phyloP scores from a whole-genome alignment of 202 grass and related monocot genomes.

The Brachypodium distachyon region DNA sequence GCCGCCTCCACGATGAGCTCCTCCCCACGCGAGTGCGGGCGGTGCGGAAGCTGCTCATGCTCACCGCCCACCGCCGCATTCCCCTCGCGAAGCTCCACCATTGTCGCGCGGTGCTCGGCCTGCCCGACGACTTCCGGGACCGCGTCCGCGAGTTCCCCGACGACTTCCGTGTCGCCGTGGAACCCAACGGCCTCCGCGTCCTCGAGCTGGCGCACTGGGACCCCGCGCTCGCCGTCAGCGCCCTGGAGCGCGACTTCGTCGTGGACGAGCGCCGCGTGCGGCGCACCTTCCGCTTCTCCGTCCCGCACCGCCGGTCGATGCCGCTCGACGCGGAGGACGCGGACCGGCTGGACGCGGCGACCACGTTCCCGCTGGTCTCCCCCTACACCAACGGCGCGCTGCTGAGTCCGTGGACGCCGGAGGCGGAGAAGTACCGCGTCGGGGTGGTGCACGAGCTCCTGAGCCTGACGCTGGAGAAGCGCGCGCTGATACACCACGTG shows the following conservation, averaged over 20 bases:
- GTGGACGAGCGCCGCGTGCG: conserved; percentile 45
- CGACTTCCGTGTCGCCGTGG: conserved; percentile 67
- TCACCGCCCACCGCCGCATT: conserved; percentile 50
- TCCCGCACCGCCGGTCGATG: conserved; percentile 54
- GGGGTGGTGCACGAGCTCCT: conserved; percentile 80
- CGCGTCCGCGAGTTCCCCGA: conserved; percentile 49
- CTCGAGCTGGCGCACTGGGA: conserved; percentile 80
- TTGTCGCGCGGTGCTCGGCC: conserved; percentile 65
- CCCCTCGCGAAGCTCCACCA: conserved; percentile 76
- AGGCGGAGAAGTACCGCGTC: conserved; percentile 84
- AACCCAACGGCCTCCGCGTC: conserved; percentile 62
- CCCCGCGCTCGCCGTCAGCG: conserved; percentile 59
- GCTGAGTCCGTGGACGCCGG: conserved; percentile 58
- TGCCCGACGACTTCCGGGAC: conserved; percentile 79
- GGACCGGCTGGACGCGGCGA: conserved; percentile 45
- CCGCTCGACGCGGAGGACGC: conserved; percentile 53
- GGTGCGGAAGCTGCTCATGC: conserved; percentile 83
- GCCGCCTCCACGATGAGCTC: conserved; percentile 32
- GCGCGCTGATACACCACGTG: conserved; percentile 78
- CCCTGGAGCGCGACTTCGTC: conserved; percentile 74
- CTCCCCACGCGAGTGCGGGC: conserved; percentile 31
- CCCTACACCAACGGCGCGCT: conserved; percentile 62
- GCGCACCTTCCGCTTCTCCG: conserved; percentile 62
- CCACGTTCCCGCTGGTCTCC: conserved; percentile 70
- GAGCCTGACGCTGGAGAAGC: conserved; percentile 79